A percentile compares a stretch with the other conserved stretches of the same genome.
Evolutionary conservation across 495 filamentous ascomycete species (phyloP).

Genomic region (Aspergillus coremiiformis): DNA sequence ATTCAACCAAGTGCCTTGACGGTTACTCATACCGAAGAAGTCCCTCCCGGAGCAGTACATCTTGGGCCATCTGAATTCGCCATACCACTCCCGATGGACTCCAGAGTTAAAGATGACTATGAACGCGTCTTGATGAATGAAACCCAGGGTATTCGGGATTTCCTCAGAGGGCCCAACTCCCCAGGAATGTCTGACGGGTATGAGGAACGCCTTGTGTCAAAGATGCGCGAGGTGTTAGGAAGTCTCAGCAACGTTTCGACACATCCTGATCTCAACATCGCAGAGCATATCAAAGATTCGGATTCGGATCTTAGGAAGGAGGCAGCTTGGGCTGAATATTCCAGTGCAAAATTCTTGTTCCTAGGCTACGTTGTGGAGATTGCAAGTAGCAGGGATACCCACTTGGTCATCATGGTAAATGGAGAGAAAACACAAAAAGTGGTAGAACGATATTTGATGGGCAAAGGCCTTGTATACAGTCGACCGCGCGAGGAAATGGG

Average conservation of each 20-base stretch:
- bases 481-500: slow-evolving; percentile 36
- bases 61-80: slow-evolving; percentile 40
- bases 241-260: slow-evolving; percentile 42
- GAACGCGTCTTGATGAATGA: slow-evolving; percentile 27
- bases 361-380: slow-evolving; percentile 45
- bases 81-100: slow-evolving; percentile 40
- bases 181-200: slow-evolving; percentile 5
- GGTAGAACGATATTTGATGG: slow-evolving; percentile 46
- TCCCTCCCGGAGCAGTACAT: slow-evolving; percentile 30
- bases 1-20: slow-evolving; percentile 40
- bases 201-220: slow-evolving; percentile 19
- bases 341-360: slow-evolving; percentile 52
- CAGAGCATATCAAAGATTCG: slow-evolving; percentile 28
- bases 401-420: slow-evolving; percentile 42
- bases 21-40: slow-evolving; percentile 22
- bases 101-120: slow-evolving; percentile 39
- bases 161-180: slow-evolving; percentile 17
- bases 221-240: slow-evolving; percentile 33
- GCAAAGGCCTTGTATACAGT: slow-evolving; percentile 39
- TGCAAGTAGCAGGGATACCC: slow-evolving; percentile 30
- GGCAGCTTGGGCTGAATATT: slow-evolving; percentile 48
- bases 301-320: slow-evolving; percentile 34
- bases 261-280: slow-evolving; percentile 49
- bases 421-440: slow-evolving; percentile 39
- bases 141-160: slow-evolving; percentile 19